Percentiles rank a stretch among this genome's conserved stretches.
phyloP scores from a whole-genome alignment of 2,329 filamentous ascomycete species.

The Aspergillus thermomutatus region DNA sequence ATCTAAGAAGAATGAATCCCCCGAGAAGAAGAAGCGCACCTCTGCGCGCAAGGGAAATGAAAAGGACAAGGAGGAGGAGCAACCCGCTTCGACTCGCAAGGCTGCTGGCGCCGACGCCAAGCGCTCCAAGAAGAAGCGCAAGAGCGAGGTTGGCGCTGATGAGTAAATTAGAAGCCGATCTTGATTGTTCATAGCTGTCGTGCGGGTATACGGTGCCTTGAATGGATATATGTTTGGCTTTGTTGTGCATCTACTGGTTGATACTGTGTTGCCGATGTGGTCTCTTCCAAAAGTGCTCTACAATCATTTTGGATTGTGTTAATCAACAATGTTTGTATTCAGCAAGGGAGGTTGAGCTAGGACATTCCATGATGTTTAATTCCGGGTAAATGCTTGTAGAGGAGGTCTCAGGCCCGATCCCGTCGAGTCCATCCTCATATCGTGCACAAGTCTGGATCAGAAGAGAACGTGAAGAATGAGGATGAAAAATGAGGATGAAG shows the following conservation, averaged over 20 bases:
- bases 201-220: background rate
- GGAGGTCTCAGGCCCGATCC: too few relatives aligned
- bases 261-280: background rate
- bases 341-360: too few relatives aligned
- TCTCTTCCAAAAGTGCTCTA: background rate
- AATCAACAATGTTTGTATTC: too few relatives aligned
- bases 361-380: too few relatives aligned
- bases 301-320: too few relatives aligned
- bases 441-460: too few relatives aligned
- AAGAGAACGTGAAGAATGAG: too few relatives aligned
- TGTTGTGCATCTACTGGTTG: background rate
- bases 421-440: too few relatives aligned
- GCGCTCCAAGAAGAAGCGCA: slow-evolving; percentile 46
- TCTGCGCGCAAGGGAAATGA: slow-evolving; percentile 23
- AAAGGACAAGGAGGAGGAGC: slow-evolving; percentile 34
- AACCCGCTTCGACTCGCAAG: slow-evolving; percentile 26
- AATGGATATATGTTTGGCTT: background rate
- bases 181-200: background rate
- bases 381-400: too few relatives aligned
- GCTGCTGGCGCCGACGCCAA: slow-evolving; percentile 30
- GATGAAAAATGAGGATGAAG: too few relatives aligned
- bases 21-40: slow-evolving; percentile 29
- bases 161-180: slow-evolving; percentile 17
- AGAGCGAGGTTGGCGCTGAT: slow-evolving; percentile 37
- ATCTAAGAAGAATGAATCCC: slow-evolving; percentile 36